phyloP scores from a whole-genome alignment of 164 flowering plant genomes.

The Chloranthus sessilifolius region DNA sequence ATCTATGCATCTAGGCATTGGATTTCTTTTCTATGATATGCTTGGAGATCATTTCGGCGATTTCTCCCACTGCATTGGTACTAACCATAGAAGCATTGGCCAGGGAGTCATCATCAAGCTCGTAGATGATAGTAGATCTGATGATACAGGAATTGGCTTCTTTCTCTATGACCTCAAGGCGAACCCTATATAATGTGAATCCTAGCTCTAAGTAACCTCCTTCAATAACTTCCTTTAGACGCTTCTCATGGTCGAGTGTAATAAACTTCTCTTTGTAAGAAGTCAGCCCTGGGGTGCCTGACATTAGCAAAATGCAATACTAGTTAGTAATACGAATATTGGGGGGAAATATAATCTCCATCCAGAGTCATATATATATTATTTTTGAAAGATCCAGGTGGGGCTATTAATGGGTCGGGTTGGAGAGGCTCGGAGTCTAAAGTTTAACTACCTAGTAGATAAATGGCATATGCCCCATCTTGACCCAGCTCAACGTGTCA shows the following conservation, averaged over 20 bases:
- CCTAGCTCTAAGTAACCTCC: constrained; percentile 29
- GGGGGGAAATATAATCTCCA: too few relatives aligned
- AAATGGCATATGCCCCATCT: too few relatives aligned
- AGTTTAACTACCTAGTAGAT: too few relatives aligned
- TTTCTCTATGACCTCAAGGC: constrained; percentile 25
- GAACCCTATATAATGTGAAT: constrained; percentile 12
- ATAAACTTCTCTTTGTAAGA: constrained; percentile 27
- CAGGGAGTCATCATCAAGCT: constrained; percentile 22
- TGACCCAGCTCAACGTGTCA: too few relatives aligned
- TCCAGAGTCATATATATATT: background rate
- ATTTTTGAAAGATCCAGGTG: background rate
- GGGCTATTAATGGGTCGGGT: background rate
- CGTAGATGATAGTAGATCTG: constrained; percentile 27
- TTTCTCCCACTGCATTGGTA: constrained; percentile 13
- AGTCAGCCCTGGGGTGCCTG: background rate
- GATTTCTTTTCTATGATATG: constrained; percentile 10
- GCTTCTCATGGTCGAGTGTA: constrained; percentile 23
- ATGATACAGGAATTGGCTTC: constrained; percentile 17
- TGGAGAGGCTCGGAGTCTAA: background rate
- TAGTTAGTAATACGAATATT: background rate
- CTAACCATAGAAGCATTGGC: constrained; percentile 15
- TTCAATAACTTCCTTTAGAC: constrained; percentile 21
- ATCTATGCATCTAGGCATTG: too few relatives aligned
- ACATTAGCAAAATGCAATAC: too few relatives aligned
- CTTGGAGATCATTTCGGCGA: constrained; percentile 13